Evolutionary conservation across 2,329 filamentous ascomycete genomes (phyloP).

Genomic region (Coniosporium tulheliwenetii): DNA sequence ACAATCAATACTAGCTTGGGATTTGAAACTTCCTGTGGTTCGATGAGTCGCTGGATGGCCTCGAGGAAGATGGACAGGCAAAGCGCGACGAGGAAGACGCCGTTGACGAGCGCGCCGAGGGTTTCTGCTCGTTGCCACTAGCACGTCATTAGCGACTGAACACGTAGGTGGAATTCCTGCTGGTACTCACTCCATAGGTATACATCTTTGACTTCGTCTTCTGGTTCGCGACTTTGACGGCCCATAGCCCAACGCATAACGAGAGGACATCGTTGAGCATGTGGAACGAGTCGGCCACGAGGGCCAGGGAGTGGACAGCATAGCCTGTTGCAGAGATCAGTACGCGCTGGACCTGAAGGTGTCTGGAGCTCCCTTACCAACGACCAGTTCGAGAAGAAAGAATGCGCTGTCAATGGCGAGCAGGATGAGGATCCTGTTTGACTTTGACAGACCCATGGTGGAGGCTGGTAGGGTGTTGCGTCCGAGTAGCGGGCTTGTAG

Average conservation of each 20-base stretch:
- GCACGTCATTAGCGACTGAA: conserved; percentile 6
- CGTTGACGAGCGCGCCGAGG: conserved; percentile 88
- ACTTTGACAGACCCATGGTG: conserved; percentile 77
- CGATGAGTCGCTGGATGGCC: conserved; percentile 79
- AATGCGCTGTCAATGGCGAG: conserved; percentile 79
- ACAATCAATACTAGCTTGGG: conserved; percentile 81
- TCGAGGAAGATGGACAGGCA: conserved; percentile 95
- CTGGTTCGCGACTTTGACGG: conserved; percentile 74
- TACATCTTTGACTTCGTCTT: conserved; percentile 73
- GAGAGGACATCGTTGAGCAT: conserved; percentile 99
- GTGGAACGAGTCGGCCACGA: conserved; percentile 95
- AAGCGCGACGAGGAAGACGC: conserved; percentile 90
- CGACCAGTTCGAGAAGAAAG: conserved; percentile 76
- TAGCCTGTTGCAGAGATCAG: conserved; percentile 40
- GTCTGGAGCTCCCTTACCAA: conserved; percentile 31
- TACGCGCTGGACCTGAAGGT: not conserved
- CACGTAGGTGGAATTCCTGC: not conserved
- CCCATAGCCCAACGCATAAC: conserved; percentile 83
- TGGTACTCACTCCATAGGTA: conserved; percentile 67
- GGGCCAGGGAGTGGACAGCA: conserved; percentile 74
- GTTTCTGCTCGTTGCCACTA: conserved; percentile 97
- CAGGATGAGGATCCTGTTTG: conserved; percentile 81
- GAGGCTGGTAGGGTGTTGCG: too few relatives aligned
- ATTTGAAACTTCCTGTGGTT: conserved; percentile 74
- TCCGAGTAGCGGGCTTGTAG: too few relatives aligned